These are phyloP conservation scores for Plasmodium knowlesi DNA, from an alignment of 169 alveolate species.

Conservation along the genomic window DNA sequence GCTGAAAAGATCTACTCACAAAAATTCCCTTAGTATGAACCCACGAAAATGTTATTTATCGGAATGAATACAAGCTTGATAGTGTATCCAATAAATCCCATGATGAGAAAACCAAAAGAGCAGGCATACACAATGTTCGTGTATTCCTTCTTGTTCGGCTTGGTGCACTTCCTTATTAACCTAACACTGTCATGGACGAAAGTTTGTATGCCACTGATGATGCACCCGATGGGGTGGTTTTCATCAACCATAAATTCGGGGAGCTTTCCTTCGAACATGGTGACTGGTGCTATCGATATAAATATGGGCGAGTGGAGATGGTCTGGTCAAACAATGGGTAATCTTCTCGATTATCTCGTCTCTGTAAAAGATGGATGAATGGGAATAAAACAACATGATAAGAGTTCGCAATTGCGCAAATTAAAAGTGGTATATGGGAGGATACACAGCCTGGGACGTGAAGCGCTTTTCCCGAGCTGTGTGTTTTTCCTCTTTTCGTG, in stretches of 20 bases:
- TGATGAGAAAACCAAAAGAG: slow-evolving; percentile 94
- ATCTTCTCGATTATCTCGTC: background rate
- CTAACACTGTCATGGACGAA: slow-evolving; percentile 92
- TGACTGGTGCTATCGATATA: background rate
- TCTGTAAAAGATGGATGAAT: background rate
- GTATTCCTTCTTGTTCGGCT: slow-evolving; percentile 95
- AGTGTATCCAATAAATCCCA: slow-evolving; percentile 96
- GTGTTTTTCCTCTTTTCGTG: background rate
- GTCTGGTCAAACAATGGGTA: background rate
- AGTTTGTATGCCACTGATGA: slow-evolving; percentile 84
- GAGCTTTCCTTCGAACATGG: slow-evolving; percentile 19
- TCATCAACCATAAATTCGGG: slow-evolving; percentile 85
- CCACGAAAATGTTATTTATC: slow-evolving; percentile 93
- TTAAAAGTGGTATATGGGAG: background rate
- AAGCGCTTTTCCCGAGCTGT: background rate
- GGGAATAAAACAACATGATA: background rate
- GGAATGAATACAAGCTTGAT: slow-evolving; percentile 95
- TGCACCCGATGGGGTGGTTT: slow-evolving; percentile 87
- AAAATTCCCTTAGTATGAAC: slow-evolving; percentile 62
- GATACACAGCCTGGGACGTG: background rate
- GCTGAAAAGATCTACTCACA: background rate
- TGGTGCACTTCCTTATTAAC: slow-evolving; percentile 94
- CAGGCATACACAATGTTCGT: slow-evolving; percentile 89
- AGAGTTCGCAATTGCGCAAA: background rate
- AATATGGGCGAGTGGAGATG: background rate